Percentiles rank a stretch among this genome's conserved stretches.
phyloP scores from a whole-genome alignment of 768 basidiomycete genomes.

The Mycena leptocephala region DNA sequence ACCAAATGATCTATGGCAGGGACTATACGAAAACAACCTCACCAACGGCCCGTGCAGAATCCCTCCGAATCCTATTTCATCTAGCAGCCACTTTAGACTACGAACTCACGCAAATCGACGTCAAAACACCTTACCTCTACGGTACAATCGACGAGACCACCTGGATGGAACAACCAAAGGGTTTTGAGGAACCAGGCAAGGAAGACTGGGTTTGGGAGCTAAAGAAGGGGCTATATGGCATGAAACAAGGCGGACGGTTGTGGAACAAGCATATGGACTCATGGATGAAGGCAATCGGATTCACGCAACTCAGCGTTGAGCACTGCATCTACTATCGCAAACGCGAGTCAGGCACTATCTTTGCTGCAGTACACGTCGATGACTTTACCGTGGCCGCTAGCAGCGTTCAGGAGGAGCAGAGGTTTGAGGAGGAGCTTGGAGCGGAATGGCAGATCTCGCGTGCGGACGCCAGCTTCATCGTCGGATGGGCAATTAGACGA shows the following conservation, averaged over 20 bases:
- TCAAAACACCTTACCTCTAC: conserved; percentile 59
- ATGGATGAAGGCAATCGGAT: conserved; percentile 47
- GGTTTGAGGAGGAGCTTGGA: conserved; percentile 48
- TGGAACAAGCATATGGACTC: conserved; percentile 55
- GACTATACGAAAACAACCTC: conserved; percentile 62
- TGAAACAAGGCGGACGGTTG: conserved; percentile 52
- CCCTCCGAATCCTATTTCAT: conserved; percentile 53
- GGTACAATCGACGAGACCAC: conserved; percentile 48
- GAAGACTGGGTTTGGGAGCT: conserved; percentile 47
- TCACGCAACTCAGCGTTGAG: conserved; percentile 46
- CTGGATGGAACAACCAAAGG: conserved; percentile 54
- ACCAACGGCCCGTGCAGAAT: conserved; percentile 58
- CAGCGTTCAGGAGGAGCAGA: conserved; percentile 22
- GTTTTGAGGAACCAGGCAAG: conserved; percentile 44
- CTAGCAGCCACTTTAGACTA: conserved; percentile 51
- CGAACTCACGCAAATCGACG: conserved; percentile 57
- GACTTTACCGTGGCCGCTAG: conserved; percentile 45
- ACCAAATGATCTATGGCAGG: conserved; percentile 55
- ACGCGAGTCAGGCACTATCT: conserved; percentile 30
- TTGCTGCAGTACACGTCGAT: conserved; percentile 55
- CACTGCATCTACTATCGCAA: conserved; percentile 50
- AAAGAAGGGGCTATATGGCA: conserved; percentile 50
- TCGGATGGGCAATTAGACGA: conserved; percentile 55
- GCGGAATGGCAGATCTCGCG: conserved; percentile 50
- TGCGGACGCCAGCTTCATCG: conserved; percentile 44